Base-by-base conservation (phyloP, 2,329 filamentous ascomycete species). In the Cladosporium sphaerospermum region DNA sequence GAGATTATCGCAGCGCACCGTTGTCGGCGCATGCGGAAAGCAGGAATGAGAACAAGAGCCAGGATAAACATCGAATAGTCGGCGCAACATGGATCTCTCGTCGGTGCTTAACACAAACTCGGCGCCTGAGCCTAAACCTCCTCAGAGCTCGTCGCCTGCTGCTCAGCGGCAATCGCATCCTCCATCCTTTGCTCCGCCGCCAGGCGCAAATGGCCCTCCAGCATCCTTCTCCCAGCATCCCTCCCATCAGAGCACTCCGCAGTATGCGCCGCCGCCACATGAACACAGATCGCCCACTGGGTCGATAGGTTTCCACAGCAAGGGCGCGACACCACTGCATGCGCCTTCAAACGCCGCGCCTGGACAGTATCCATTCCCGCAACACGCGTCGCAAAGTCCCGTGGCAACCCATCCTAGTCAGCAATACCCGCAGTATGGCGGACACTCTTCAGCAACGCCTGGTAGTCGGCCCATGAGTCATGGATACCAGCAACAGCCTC, bases 51-150 rank as follows among this genome's bases (percentile, higher is more conserved):
- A 11, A 37, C 28, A 50, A 50, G 47, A 50, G 47, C 39, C 39
- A 16, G 39, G 47, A n/a, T 39, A 43, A 14, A 41, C 47, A 31
- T 36, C 48, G 18, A 44, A 31, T 36, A 39, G 19, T 9, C 33
- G 39, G 45, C 49, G 18, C 54, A 54, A 46, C 19, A 69, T 68
- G 67, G 63, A 69, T 56, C 59, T 69, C 51, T 55, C 54, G 10
- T 54, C 61, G 23, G 62, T 69, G 58, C 58, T 68, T 52, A 67
- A 67, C 52, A 61, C 48, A 57, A 61, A 51, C 16, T 53, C 56
- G 8, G 58, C 61, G 54, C 59, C 63, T 23, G 57, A 61, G 32
- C 60, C 60, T 48, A 61, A 55, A 44, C 45, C 58, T 14, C 47
- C 58, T 53, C 54, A 57, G 49, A 53, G 53, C 48, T 55, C 59